Evolutionary conservation across 2,329 filamentous ascomycete genomes (phyloP), one percentile per base, ranked within the genome.

Genomic region (Celoporthe dispersa): DNA sequence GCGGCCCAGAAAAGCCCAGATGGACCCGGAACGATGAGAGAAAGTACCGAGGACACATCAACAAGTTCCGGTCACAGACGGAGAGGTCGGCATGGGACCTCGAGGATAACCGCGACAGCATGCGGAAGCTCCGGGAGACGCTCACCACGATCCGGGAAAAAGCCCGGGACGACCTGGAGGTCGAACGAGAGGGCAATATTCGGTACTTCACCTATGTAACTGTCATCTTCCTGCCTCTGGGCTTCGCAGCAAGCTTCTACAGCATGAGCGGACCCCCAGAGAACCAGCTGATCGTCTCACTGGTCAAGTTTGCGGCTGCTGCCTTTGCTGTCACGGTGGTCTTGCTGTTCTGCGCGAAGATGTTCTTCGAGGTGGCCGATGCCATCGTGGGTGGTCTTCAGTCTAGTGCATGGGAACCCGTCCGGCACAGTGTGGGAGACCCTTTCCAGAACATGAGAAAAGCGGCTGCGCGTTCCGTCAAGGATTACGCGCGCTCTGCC

Each of bases 191-290:
- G 0, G 74, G 78, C 59, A 76, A 79, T 61, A 75, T 80, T 60
- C 75, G 74, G 0, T 73, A 76, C 55, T 80, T 80, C 67, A 80
- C 79, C 0, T 79, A 79, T 64, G 76, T 78, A 4, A 80, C 78
- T 0, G 76, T 78, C 5, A 74, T 80, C 31, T 80, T 80, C 70
- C 70, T 80, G 2, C 78, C 78, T 0, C 70, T 78, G 0, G 76
- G 78, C 9, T 77, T 80, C 35, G 76, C 76, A 1, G 70, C 76
- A 2, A 76, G 75, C 39, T 70, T 80, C 3, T 79, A 78, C 69
- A 79, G 79, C 59, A 80, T 79, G 77, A 73, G 65, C 39, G 75
- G 69, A 2, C 37, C 70, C 25, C 77, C 78, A 5, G 59, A 64
- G 6, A 35, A n/a, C 5, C 44, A 59, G 1, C 64, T 76, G n/a